Base-by-base conservation (phyloP, 78 protist species). In the Diacronema lutheri region DNA sequence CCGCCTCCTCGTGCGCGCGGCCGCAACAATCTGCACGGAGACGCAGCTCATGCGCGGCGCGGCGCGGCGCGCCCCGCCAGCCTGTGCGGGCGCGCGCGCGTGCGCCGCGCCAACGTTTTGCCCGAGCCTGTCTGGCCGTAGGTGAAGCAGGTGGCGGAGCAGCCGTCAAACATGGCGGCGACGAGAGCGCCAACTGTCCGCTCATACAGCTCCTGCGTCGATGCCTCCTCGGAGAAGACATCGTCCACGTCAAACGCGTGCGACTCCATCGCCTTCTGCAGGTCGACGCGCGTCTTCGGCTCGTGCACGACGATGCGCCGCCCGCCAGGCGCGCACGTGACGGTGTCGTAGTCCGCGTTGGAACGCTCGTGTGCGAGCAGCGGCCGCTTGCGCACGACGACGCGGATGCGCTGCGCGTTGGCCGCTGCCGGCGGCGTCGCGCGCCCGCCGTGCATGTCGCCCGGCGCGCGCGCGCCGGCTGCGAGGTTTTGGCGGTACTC, bases 381-480 rank as follows among this genome's bases (percentile, higher is more conserved):
- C 23, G 98, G 98, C 37, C 98, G 90, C 86, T 95, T 96, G 73
- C 98, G 90, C 21, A 96, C 96, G 74, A 93, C 94, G 29, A 95
- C 97, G 26, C 92, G 81, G n/a, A 95, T 93, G 33, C 84, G 84
- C 33, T 44, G 50, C 50, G 50, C 50, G 16, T 3, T 44, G 50
- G 16, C 50, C 16, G n/a, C n/a, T n/a, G 50, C 16, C 50, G 50
- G 50, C 50, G 3, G 16, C 16, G 50, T 7, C 50, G 50, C 50
- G 50, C 50, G 16, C 50, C 7, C 50, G 50, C 50, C 50, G 50
- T 7, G 50, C 50, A 7, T 3, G 16, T 44, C 50, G 16, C 50
- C 16, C 50, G 50, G 16, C 50, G 7, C 7, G 16, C 16, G 16
- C 50, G 50, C 50, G 50, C n/a, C n/a, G n/a, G n/a, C n/a, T n/a